Percentiles rank a stretch among this genome's conserved stretches.
Conservation (phyloP, 441 rosid genomes). For the Macaranga tanarius region DNA sequence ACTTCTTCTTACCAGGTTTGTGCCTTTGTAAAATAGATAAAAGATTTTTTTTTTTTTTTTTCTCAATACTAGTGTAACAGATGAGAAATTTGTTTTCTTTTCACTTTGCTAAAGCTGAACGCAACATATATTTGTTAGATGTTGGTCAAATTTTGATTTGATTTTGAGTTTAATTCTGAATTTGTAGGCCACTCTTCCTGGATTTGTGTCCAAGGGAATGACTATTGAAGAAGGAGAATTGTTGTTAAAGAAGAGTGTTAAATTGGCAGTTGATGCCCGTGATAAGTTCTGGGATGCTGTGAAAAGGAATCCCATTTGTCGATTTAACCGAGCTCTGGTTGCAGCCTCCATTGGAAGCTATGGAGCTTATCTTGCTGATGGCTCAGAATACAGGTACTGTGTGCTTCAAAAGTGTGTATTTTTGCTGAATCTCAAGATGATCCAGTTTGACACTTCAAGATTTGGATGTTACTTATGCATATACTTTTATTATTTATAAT, state of each 20-base stretch:
- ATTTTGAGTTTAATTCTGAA: neutral
- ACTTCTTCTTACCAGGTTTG: constrained; percentile 90
- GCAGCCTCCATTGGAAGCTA: constrained; percentile 93
- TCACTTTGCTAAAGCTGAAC: neutral
- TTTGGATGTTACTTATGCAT: neutral
- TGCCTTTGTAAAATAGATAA: constrained; percentile 17
- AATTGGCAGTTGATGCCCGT: constrained; percentile 75
- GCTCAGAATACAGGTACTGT: constrained; percentile 81
- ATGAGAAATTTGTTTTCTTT: too few species aligned
- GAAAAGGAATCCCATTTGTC: constrained; percentile 37
- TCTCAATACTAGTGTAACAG: too few species aligned
- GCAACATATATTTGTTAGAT: neutral
- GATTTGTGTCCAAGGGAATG: constrained; percentile 73
- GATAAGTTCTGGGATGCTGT: constrained; percentile 71
- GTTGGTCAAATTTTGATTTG: neutral
- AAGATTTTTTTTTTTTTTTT: too few species aligned
- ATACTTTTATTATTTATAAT: neutral
- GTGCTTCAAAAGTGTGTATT: neutral
- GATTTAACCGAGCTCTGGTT: constrained; percentile 65
- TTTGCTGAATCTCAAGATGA: neutral
- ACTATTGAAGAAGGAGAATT: constrained; percentile 65
- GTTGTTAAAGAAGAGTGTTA: constrained; percentile 64
- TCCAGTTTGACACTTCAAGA: neutral
- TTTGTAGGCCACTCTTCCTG: constrained; percentile 78
- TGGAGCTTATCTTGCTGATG: constrained; percentile 94